phyloP scores from a whole-genome alignment of 1,139 yeast species.

The Saccharomyces hybrid region DNA sequence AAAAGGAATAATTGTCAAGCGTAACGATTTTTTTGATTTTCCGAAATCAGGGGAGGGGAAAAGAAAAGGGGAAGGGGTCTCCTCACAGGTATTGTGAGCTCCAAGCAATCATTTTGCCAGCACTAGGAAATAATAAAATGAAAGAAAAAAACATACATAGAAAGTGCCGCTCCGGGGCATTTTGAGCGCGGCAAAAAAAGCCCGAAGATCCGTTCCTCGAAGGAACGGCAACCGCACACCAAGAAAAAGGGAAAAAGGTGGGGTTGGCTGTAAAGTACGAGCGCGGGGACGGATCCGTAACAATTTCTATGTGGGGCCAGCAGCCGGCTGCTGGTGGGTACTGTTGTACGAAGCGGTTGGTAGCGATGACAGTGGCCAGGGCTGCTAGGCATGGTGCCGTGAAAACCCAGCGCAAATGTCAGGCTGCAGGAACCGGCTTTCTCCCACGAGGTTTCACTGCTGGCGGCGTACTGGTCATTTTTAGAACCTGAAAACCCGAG shows the following conservation, averaged over 20 bases:
- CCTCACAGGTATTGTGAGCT: not conserved
- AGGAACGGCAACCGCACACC: not conserved
- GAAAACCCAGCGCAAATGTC: not conserved
- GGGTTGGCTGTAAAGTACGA: not conserved
- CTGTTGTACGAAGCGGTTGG: not conserved
- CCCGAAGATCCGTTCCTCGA: not conserved
- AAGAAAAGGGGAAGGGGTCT: not conserved
- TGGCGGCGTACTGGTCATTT: not conserved
- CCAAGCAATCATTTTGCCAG: not conserved
- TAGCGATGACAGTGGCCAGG: not conserved
- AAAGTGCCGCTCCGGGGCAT: not conserved
- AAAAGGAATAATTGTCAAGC: not conserved
- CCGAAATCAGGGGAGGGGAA: conserved; percentile 1
- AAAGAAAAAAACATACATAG: not conserved
- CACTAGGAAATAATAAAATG: not conserved
- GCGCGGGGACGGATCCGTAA: not conserved
- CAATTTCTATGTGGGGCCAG: not conserved
- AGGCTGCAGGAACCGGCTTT: not conserved
- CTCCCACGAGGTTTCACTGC: not conserved
- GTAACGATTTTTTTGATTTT: not conserved
- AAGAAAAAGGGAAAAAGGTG: not conserved
- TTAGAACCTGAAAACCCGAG: not conserved
- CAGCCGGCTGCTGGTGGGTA: not conserved
- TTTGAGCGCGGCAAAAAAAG: not conserved
- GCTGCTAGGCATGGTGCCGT: not conserved